Evolutionary conservation across 2,329 filamentous ascomycete species (phyloP).

Genomic region (Aureobasidium sp.): DNA sequence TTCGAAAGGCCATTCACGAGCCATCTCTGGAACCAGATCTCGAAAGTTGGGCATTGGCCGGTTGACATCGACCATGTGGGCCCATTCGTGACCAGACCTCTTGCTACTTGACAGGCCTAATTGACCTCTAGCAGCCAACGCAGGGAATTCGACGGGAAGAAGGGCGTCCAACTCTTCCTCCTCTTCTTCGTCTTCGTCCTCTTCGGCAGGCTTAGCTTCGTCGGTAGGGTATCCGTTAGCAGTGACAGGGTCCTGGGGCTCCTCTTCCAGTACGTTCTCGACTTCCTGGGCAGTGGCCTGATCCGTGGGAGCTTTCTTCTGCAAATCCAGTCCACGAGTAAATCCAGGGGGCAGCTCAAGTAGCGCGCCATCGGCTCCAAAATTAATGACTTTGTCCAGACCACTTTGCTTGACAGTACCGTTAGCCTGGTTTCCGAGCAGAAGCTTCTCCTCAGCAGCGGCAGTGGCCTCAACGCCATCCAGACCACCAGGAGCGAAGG

Average conservation of each 20-base stretch:
- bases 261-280: conserved; percentile 52
- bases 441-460: conserved; percentile 68
- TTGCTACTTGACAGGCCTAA: conserved; percentile 64
- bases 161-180: conserved; percentile 71
- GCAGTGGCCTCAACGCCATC: conserved; percentile 81
- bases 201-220: conserved; percentile 27
- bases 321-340: conserved; percentile 65
- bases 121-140: conserved; percentile 73
- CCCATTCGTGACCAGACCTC: conserved; percentile 81
- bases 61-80: conserved; percentile 95
- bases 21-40: conserved; percentile 93
- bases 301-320: conserved; percentile 48
- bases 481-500: conserved; percentile 83
- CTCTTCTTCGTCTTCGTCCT: conserved; percentile 31
- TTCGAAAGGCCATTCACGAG: conserved; percentile 91
- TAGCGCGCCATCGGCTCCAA: conserved; percentile 67
- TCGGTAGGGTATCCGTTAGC: conserved; percentile 32
- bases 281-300: conserved; percentile 56
- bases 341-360: conserved; percentile 79
- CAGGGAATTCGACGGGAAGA: conserved; percentile 85
- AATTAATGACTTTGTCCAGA: conserved; percentile 79
- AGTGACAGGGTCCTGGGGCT: conserved; percentile 22
- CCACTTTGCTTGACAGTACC: conserved; percentile 36
- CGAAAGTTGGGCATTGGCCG: conserved; percentile 88
- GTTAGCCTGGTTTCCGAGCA: conserved; percentile 32